Conservation (phyloP, 192 early-diverging fungal genomes). For the Phycomyces nitens region DNA sequence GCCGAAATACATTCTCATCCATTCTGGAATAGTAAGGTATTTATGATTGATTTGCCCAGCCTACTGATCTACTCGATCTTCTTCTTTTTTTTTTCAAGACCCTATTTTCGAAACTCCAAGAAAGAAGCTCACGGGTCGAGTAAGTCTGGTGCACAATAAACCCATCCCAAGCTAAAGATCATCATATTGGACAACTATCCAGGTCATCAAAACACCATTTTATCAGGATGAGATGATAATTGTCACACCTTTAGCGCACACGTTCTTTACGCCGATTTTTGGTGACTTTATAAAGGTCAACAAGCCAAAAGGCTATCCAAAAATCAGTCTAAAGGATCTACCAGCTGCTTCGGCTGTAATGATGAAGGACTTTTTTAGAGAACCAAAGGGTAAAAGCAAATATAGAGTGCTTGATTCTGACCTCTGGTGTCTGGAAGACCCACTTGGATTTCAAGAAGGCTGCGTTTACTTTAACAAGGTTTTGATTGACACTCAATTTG, state of each 20-base stretch:
- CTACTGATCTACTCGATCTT: background rate
- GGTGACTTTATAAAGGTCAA: background rate
- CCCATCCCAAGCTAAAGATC: no score
- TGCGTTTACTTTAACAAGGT: background rate
- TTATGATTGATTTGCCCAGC: background rate
- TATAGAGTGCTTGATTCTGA: background rate
- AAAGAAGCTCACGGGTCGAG: background rate
- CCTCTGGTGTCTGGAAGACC: background rate
- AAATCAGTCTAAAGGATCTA: no score
- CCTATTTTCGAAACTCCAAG: background rate
- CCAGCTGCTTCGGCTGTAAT: no score
- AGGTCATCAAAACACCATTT: background rate
- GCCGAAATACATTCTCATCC: background rate
- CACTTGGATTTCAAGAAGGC: background rate
- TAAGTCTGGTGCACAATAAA: no score
- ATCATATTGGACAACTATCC: no score
- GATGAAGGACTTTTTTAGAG: no score
- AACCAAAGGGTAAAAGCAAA: background rate
- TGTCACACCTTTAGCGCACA: background rate
- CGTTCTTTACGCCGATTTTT: background rate
- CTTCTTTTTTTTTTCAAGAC: background rate
- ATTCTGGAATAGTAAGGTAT: conserved; percentile 2
- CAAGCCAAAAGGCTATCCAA: no score
- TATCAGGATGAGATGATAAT: background rate
- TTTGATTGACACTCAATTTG: background rate